Percentiles rank a stretch among this genome's conserved stretches.
Evolutionary conservation across 148 eudicot species (phyloP).

Genomic region (Nepenthes mirabilis): DNA sequence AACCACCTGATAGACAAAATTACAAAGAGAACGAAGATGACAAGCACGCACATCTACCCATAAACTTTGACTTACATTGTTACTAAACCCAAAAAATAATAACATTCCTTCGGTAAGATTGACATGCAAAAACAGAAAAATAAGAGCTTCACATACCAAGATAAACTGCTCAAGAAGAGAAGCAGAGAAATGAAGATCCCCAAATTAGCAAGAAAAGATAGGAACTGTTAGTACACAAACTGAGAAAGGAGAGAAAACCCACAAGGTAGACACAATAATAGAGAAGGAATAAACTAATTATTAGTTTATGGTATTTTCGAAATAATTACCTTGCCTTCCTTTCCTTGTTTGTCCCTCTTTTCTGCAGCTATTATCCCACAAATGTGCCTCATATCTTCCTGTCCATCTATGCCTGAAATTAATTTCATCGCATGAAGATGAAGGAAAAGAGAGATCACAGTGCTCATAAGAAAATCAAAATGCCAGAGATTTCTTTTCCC

Average conservation of each 20-base stretch:
- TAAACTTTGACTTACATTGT: background rate
- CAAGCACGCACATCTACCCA: background rate
- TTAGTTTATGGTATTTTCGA: background rate
- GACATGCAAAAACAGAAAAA: background rate
- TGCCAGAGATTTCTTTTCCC: too few species aligned
- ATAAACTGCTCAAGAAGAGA: constrained; percentile 14
- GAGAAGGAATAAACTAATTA: background rate
- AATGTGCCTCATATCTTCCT: constrained; percentile 83
- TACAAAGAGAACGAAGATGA: background rate
- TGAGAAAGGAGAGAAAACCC: background rate
- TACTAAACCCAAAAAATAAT: background rate
- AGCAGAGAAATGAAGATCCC: background rate
- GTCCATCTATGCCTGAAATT: constrained; percentile 72
- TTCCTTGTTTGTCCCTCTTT: constrained; percentile 87
- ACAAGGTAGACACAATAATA: background rate
- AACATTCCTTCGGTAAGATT: constrained; percentile 1
- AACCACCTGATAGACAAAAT: constrained; percentile 40
- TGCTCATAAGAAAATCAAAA: too few species aligned
- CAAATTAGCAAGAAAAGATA: background rate
- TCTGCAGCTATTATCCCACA: constrained; percentile 83
- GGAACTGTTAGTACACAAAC: background rate
- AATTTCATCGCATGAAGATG: background rate
- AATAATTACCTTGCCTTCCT: constrained; percentile 68
- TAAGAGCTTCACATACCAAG: constrained; percentile 12
- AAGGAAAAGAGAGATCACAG: too few species aligned